Evolutionary conservation across 225 moss, liverwort and hornwort species (phyloP).

Genomic region (Climacium dendroides): DNA sequence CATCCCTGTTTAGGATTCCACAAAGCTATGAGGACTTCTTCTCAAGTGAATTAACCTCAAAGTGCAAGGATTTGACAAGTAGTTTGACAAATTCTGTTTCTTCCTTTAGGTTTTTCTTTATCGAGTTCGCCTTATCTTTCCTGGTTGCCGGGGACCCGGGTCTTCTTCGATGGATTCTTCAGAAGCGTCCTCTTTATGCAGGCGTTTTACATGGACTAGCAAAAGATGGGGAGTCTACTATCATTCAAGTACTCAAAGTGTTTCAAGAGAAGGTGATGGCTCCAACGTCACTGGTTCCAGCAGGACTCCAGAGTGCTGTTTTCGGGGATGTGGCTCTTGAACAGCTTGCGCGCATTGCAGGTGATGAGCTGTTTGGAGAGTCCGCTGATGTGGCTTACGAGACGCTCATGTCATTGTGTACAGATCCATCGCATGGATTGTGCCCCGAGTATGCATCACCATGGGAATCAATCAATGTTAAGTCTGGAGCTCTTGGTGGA

Average conservation of each 20-base stretch:
- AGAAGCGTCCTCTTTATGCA: constrained; percentile 87
- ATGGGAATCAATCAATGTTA: constrained; percentile 27
- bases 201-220: constrained; percentile 83
- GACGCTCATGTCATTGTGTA: constrained; percentile 74
- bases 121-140: constrained; percentile 90
- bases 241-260: constrained; percentile 60
- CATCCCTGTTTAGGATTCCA: background rate
- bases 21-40: background rate
- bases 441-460: constrained; percentile 59
- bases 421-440: constrained; percentile 89
- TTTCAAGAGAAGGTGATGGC: constrained; percentile 81
- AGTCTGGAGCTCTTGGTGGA: constrained; percentile 62
- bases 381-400: constrained; percentile 65
- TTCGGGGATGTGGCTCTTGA: constrained; percentile 95
- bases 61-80: background rate
- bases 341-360: constrained; percentile 79
- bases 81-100: background rate
- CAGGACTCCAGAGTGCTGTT: constrained; percentile 81
- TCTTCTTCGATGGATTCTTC: constrained; percentile 88
- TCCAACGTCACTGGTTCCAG: constrained; percentile 70
- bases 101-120: constrained; percentile 44
- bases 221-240: constrained; percentile 61
- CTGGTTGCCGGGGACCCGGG: constrained; percentile 80
- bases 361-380: constrained; percentile 47
- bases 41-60: background rate